Evolutionary conservation across 805 yeast species (phyloP), one percentile per base, ranked within the genome.

Genomic region (Saturnispora dispora): DNA sequence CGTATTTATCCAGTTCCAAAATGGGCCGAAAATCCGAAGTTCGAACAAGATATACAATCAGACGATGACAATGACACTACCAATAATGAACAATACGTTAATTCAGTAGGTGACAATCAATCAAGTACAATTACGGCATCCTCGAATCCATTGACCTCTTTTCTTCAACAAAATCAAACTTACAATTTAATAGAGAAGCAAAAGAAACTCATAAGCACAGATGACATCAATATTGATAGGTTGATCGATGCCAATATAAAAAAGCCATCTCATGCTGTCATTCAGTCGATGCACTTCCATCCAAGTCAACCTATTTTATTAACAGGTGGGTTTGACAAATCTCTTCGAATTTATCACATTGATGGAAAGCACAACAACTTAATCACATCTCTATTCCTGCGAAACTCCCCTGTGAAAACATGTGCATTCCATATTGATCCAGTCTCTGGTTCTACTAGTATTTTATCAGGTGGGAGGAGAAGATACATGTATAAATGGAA

Each of bases 401-500:
- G 82, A 48, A 82, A 86, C 56, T 77, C 88, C 10, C 96, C 98
- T 4, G 75, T 93, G 45, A 85, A 83, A 57, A 77, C 86, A 0
- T 90, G 95, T 33, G 68, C 71, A 55, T 88, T 88, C 66, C 77
- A 80, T 52, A 65, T 68, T 51, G 78, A 72, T 51, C 55, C 57
- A 55, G 77, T 79, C 52, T 65, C 66, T 49, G 79, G 72, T 46
- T 52, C 58, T 55, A 75, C 72, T 61, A 71, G 74, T 58, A 81
- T 91, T 9, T 83, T 79, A 63, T 86, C 95, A 2, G 96, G 85
- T 55, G 99, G 98, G 53, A 81, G 97, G 70, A 80, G 99, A 71
- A 77, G 87, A 52, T 90, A 83, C 64, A 83, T 93, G 88, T 88
- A 85, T 69, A 82, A 88, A 46, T 90, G 98, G 96, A 90, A 89